Evolutionary conservation across 495 filamentous ascomycete species (phyloP).

Genomic region (Trichoderma reesei): DNA sequence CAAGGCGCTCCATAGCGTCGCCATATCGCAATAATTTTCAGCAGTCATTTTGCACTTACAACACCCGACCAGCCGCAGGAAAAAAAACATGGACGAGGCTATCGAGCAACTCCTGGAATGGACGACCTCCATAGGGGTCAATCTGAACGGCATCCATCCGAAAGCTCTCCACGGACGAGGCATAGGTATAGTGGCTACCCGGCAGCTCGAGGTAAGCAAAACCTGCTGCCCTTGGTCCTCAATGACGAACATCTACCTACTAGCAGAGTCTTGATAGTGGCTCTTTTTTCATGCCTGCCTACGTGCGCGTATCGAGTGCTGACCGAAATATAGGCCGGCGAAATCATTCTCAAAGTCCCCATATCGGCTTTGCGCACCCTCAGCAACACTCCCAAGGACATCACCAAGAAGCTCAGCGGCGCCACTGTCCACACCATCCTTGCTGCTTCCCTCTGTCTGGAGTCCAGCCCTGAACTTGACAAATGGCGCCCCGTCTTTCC

Average conservation of each 20-base stretch:
- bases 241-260: too few relatives aligned
- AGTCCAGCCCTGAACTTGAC: conserved; percentile 23
- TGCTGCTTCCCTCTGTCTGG: conserved; percentile 57
- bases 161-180: conserved; percentile 53
- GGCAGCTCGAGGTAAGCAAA: conserved; percentile 47
- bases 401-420: conserved; percentile 35
- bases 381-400: conserved; percentile 44
- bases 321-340: conserved; percentile 29
- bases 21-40: not conserved
- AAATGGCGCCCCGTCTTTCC: conserved; percentile 67
- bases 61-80: not conserved
- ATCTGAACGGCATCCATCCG: conserved; percentile 49
- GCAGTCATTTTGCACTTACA: not conserved
- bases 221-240: too few relatives aligned
- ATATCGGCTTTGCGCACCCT: conserved; percentile 50
- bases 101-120: conserved; percentile 48
- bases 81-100: conserved; percentile 5
- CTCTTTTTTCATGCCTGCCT: not conserved
- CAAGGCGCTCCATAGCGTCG: not conserved
- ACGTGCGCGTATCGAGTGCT: not conserved
- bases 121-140: conserved; percentile 49
- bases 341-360: conserved; percentile 55
- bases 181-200: conserved; percentile 62
- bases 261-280: not conserved
- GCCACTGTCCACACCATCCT: conserved; percentile 57